These are phyloP conservation scores for Botryotinia convoluta DNA, from an alignment of 2,329 filamentous ascomycete species.

Conservation along the genomic window DNA sequence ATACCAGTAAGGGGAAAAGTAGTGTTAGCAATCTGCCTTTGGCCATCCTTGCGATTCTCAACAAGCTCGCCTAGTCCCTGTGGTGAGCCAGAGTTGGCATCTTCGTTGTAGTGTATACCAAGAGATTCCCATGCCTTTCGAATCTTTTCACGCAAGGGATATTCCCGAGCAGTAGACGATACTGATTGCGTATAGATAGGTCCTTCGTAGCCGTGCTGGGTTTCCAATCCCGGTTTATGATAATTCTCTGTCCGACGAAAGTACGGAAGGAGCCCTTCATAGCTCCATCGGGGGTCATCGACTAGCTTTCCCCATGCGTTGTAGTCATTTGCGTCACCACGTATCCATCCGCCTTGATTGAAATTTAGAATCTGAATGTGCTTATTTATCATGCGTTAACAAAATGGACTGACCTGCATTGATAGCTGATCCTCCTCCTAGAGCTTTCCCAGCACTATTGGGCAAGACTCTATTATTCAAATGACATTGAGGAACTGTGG, in stretches of 20 bases:
- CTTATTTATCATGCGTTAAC: too few relatives aligned
- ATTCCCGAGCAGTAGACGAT: not conserved
- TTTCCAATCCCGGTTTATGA: not conserved
- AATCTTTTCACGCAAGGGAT: not conserved
- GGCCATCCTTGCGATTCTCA: not conserved
- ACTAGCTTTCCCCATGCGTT: slow-evolving; percentile 45
- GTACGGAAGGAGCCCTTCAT: slow-evolving; percentile 47
- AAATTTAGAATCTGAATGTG: too few relatives aligned
- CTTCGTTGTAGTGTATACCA: not conserved
- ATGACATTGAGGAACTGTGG: slow-evolving; percentile 37
- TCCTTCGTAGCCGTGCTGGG: slow-evolving; percentile 1
- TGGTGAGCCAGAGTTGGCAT: not conserved
- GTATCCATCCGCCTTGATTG: slow-evolving; percentile 39
- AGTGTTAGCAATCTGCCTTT: not conserved
- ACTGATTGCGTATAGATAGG: slow-evolving; percentile 3
- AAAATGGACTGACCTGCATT: slow-evolving; percentile 34
- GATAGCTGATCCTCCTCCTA: slow-evolving; percentile 44
- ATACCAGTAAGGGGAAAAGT: not conserved
- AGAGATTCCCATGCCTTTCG: not conserved
- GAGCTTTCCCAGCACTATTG: slow-evolving; percentile 41
- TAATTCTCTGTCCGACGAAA: slow-evolving; percentile 42
- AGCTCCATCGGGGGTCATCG: slow-evolving; percentile 46
- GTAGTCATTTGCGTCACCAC: slow-evolving; percentile 46
- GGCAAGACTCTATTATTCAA: slow-evolving; percentile 33
- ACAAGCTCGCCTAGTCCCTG: not conserved